Evolutionary conservation across 495 filamentous ascomycete genomes (phyloP), one percentile per base, ranked within the genome.

Genomic region (Niebla homalea): DNA sequence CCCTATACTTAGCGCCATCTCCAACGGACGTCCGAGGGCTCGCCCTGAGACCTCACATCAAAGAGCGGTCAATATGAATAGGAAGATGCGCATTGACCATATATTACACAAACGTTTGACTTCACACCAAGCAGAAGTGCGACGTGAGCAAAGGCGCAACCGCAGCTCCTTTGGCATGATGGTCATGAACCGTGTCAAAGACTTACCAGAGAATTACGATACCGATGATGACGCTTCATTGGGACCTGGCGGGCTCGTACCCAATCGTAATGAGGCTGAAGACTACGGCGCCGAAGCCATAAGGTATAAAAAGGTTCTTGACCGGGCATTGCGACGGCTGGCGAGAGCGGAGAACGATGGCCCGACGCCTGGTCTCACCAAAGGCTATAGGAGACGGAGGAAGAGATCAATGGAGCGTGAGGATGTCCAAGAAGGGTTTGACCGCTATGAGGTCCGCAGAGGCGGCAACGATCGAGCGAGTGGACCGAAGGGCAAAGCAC

Each of bases 11-110:
- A 75, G 70, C 49, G 62, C 68, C 36, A 60, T 63, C 5, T 43
- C 51, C 8, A 58, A 55, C 25, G 57, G 49, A 2, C 22, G 46
- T 18, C 77, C 80, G 48, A 79, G 83, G n/a, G 78, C 83, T 3
- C 78, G 92, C 5, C 90, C 89, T 4, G 75, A 94, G 18, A 98
- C 92, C 1, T 84, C 87, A 10, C 92, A 98, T 63, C 92, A 98
- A 59, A 71, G 94, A 25, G 92, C 89, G 7, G 85, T 97, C 4
- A 87, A 94, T 57, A 78, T 83, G 42, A 95, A 94, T 61, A 77
- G 93, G 8, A 84, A 81, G 36, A 81, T 92, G 63, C 83, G 87
- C 14, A 85, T 94, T 38, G 84, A 94, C 46, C 86, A 92, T 58
- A 81, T 92, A 40, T 76, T 98, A 26, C 78, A 85, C 56, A 80